Evolutionary conservation across 306 rosid genomes (phyloP).

Genomic region (Parietaria judaica): DNA sequence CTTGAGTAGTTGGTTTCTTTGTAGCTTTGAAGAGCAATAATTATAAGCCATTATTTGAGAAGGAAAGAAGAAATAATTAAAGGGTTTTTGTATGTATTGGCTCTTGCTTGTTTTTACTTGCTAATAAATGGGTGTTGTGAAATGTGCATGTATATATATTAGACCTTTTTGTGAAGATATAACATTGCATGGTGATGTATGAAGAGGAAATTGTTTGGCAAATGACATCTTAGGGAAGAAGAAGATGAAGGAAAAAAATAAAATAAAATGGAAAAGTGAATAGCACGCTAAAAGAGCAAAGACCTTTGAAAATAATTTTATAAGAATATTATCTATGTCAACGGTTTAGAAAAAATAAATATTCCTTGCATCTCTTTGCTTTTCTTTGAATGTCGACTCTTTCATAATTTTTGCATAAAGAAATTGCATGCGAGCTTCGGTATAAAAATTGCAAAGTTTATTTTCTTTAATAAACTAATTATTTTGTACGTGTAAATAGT

Average conservation of each 20-base stretch:
- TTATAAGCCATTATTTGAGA: conserved; percentile 33
- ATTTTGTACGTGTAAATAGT: conserved; percentile 18
- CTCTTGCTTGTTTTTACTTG: background rate
- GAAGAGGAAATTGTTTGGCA: conserved; percentile 23
- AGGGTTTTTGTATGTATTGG: background rate
- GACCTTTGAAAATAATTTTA: conserved; percentile 19
- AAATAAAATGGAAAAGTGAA: conserved; percentile 25
- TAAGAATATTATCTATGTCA: conserved; percentile 37
- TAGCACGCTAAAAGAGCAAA: conserved; percentile 33
- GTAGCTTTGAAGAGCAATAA: conserved; percentile 20
- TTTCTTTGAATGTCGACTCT: conserved; percentile 32
- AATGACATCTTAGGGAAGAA: conserved; percentile 10
- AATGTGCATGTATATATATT: conserved; percentile 1
- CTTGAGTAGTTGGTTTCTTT: conserved; percentile 21
- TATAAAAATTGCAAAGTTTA: background rate
- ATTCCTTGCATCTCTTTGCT: background rate
- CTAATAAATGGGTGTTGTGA: conserved; percentile 9
- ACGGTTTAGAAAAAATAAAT: conserved; percentile 13
- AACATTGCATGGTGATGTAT: conserved; percentile 35
- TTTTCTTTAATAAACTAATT: background rate
- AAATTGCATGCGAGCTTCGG: background rate
- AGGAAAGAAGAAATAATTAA: conserved; percentile 18
- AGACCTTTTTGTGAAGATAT: background rate
- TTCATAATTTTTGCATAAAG: conserved; percentile 18
- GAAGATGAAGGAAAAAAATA: conserved; percentile 12